Percentiles rank a stretch among this genome's conserved stretches.
These are phyloP conservation scores for Williopsis jadinii DNA, from an alignment of 1,139 yeast genomes.

Conservation along the genomic window DNA sequence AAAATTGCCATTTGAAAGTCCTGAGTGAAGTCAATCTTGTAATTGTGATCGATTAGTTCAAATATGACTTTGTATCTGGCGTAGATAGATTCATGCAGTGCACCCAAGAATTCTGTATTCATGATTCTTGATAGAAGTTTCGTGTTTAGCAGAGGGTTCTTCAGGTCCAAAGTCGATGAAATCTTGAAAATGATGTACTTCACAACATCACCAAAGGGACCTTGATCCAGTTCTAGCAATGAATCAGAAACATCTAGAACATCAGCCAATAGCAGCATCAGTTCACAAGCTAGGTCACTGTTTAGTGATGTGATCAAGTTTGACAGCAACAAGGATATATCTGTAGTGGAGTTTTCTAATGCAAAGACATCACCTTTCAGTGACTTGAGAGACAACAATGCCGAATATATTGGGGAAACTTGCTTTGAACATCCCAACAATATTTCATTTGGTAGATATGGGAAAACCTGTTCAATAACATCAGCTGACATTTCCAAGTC, in stretches of 20 bases:
- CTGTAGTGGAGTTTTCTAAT: not conserved
- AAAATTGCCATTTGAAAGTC: conserved; percentile 13
- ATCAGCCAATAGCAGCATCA: conserved; percentile 5
- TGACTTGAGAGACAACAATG: conserved; percentile 2
- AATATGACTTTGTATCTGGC: conserved; percentile 18
- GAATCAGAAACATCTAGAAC: conserved; percentile 5
- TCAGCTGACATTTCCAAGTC: conserved; percentile 2
- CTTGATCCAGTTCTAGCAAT: conserved; percentile 1
- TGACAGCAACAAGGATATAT: conserved; percentile 1
- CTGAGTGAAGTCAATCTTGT: conserved; percentile 10
- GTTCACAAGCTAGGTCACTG: conserved; percentile 9
- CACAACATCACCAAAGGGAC: too few relatives aligned
- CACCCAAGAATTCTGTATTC: conserved; percentile 7
- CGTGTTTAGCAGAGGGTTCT: not conserved
- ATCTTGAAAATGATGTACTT: conserved; percentile 12
- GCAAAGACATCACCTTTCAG: too few relatives aligned
- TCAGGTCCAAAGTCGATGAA: not conserved
- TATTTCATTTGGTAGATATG: conserved; percentile 10
- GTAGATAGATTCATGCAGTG: conserved; percentile 9
- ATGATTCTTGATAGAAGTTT: conserved; percentile 3
- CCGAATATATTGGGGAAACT: conserved; percentile 4
- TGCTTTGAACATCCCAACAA: conserved; percentile 10
- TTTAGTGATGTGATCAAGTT: conserved; percentile 4
- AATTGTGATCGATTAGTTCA: conserved; percentile 21
- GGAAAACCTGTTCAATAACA: conserved; percentile 12